Conservation (phyloP, 1,284 basidiomycete species). For the Sporisorium reilianum region DNA sequence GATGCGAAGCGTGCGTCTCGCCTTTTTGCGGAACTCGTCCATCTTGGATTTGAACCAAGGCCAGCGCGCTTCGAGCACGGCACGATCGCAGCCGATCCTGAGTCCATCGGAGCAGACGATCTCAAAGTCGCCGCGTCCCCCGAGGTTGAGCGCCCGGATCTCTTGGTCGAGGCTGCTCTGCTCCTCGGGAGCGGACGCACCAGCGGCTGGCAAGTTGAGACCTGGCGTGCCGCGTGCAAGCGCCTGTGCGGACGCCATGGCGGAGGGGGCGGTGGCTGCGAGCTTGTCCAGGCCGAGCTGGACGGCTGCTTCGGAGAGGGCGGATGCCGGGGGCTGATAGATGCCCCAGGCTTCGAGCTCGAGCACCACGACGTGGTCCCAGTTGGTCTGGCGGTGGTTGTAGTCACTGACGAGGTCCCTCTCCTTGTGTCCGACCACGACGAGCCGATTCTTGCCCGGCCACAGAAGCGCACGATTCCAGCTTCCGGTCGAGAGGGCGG, state of each 20-base stretch:
- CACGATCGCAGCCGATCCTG: slow-evolving; percentile 82
- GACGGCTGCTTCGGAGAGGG: slow-evolving; percentile 43
- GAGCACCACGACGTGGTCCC: slow-evolving; percentile 61
- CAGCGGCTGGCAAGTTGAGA: background rate
- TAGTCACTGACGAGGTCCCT: slow-evolving; percentile 65
- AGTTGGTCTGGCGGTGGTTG: slow-evolving; percentile 67
- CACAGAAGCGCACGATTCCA: slow-evolving; percentile 63
- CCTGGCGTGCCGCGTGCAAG: slow-evolving; percentile 15
- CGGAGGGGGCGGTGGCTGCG: slow-evolving; percentile 42
- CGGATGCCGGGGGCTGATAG: slow-evolving; percentile 55
- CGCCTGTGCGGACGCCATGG: slow-evolving; percentile 30
- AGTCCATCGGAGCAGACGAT: slow-evolving; percentile 90
- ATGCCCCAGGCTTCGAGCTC: slow-evolving; percentile 66
- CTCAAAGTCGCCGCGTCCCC: slow-evolving; percentile 78
- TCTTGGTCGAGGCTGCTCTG: slow-evolving; percentile 12
- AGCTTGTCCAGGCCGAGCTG: slow-evolving; percentile 61
- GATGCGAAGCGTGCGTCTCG: slow-evolving; percentile 41
- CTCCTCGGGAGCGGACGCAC: background rate
- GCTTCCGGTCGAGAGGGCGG: slow-evolving; percentile 54
- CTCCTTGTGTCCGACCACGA: slow-evolving; percentile 62
- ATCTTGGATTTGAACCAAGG: slow-evolving; percentile 86
- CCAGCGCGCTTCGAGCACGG: slow-evolving; percentile 87
- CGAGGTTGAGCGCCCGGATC: slow-evolving; percentile 31
- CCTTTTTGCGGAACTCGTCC: slow-evolving; percentile 54
- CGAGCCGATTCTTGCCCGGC: slow-evolving; percentile 55